Evolutionary conservation across 2,329 filamentous ascomycete genomes (phyloP), one percentile per base, ranked within the genome.

Genomic region (Penicillium sp.): DNA sequence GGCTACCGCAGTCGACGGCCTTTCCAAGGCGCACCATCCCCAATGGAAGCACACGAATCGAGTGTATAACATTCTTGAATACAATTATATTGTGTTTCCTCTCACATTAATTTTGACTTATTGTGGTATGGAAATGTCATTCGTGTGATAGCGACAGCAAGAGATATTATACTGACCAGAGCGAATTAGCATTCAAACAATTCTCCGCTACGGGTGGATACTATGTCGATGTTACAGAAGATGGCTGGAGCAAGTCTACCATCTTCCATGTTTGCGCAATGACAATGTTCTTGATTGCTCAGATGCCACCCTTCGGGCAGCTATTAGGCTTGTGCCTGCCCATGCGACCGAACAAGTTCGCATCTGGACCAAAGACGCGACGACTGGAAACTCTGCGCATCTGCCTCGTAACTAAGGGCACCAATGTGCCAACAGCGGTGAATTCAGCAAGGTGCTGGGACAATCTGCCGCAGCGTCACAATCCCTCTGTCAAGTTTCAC

Each of bases 11-110:
- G 32, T 21, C 29, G 27, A 48, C 34, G 40, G 18, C 6, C 6
- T 43, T 14, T 8, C 40, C 5, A 43, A 43, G 11, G 40, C 8
- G 10, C 42, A 14, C 9, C 14, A 22, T n/a, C 29, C 42, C 13
- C 42, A 31, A 31, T 43, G 40, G 42, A 44, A 24, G n/a, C 42
- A 44, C 24, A 44, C 42, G 8, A 44, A 44, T 44, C 42, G 42
- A 16, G n/a, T 44, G 22, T 44, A 44, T 14, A 29, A 29, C 5
- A 31, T 44, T 5, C 42, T 44, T 2, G 42, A 44, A 31, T 44
- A 44, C 36, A 57, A 57, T 11, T 47, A 49, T 11, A 49, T 57
- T 10, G 45, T 56, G 3, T 56, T 49, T 31, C 54, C 54, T n/a
- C 32, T 44, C 16, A 54, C 50, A 6, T 38, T 54, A 10, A 39